These are phyloP conservation scores for Chlorella sp. DNA, from an alignment of 139 green algal species.

Conservation along the genomic window DNA sequence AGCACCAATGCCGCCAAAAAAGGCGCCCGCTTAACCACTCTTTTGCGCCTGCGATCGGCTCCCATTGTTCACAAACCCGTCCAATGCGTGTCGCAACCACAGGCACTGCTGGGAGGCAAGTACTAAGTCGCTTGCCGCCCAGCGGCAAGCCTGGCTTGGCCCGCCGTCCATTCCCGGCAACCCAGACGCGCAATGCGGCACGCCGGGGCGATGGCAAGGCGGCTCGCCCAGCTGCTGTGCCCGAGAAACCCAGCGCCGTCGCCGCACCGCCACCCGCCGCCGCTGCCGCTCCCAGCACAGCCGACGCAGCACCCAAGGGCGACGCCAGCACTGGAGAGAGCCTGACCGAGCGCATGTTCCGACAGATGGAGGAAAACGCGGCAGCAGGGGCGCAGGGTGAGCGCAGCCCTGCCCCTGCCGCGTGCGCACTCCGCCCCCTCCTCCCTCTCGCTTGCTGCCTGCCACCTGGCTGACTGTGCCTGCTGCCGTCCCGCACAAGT, in stretches of 20 bases:
- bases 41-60: too few species aligned
- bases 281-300: neutral
- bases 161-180: too few species aligned
- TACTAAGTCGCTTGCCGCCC: too few species aligned
- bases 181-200: neutral
- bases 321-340: neutral
- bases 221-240: neutral
- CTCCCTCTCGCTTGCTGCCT: neutral
- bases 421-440: neutral
- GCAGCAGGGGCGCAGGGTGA: constrained; percentile 1
- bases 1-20: too few species aligned
- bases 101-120: too few species aligned
- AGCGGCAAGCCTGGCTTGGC: too few species aligned
- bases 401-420: neutral
- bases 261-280: neutral
- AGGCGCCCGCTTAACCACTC: neutral
- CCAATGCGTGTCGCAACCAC: too few species aligned
- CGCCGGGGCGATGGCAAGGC: neutral
- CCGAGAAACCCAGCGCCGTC: too few species aligned
- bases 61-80: too few species aligned
- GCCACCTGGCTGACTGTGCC: neutral
- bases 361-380: constrained; percentile 17
- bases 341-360: constrained; percentile 33
- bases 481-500: neutral
- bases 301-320: neutral